Percentiles rank a stretch among this genome's conserved stretches.
Evolutionary conservation across 257 asterid genomes (phyloP).

Genomic region (Nicotiana obtusifolia): DNA sequence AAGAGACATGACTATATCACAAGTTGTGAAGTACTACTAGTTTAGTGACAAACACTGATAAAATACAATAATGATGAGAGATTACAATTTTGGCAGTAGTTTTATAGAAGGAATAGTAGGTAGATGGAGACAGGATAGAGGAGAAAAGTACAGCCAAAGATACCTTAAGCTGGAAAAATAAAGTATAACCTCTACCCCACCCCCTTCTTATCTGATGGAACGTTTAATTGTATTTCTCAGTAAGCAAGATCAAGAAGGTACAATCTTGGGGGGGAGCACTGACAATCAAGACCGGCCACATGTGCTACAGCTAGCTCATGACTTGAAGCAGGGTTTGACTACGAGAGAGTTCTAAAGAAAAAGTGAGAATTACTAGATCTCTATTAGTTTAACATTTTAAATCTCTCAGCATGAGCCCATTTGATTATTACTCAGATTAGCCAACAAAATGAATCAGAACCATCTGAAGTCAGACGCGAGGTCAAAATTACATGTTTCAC

Average conservation of each 20-base stretch:
- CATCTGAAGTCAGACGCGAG: background rate
- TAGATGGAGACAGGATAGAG: background rate
- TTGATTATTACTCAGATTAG: background rate
- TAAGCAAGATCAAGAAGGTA: background rate
- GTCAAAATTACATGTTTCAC: background rate
- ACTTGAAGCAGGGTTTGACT: background rate
- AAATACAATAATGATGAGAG: background rate
- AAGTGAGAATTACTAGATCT: background rate
- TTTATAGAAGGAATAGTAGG: background rate
- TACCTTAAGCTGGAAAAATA: background rate
- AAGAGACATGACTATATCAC: background rate
- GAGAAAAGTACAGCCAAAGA: background rate
- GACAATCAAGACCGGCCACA: background rate
- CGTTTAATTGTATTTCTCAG: background rate
- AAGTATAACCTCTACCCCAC: background rate
- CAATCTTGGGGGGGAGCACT: background rate
- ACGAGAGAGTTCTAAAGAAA: background rate
- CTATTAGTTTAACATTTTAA: background rate
- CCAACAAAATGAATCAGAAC: slow-evolving; percentile 4
- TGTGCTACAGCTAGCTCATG: background rate
- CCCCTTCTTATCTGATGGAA: background rate
- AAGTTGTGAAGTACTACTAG: background rate
- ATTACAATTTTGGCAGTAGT: background rate
- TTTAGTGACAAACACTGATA: background rate
- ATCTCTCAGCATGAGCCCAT: background rate